Conservation (phyloP, 306 rosid species). For the Elaeagnus macrophylla region DNA sequence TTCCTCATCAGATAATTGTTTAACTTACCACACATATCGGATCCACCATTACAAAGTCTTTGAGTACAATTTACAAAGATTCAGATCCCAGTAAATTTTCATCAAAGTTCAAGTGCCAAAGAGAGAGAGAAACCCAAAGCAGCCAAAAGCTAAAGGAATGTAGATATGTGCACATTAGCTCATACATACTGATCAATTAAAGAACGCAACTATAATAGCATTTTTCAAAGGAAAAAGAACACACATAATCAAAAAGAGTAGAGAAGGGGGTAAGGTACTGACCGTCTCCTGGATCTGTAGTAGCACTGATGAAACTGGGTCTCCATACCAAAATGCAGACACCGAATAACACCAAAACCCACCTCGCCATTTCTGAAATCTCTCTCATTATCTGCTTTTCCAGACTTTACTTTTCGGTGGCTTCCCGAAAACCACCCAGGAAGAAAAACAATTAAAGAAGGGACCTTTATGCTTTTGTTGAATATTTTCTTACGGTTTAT, state of each 20-base stretch:
- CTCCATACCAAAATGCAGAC: conserved; percentile 53
- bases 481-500: conserved; percentile 9
- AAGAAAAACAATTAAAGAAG: conserved; percentile 16
- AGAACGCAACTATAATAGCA: not conserved
- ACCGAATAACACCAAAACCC: conserved; percentile 44
- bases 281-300: conserved; percentile 88
- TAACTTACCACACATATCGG: conserved; percentile 6
- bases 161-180: conserved; percentile 16
- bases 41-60: conserved; percentile 15
- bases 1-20: not conserved
- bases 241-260: not conserved
- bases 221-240: too few species aligned
- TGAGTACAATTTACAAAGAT: conserved; percentile 3
- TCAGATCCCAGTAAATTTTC: conserved; percentile 6
- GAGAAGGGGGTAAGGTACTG: conserved; percentile 26
- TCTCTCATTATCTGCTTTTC: conserved; percentile 18
- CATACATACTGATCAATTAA: conserved; percentile 12
- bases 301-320: conserved; percentile 42
- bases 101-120: conserved; percentile 9
- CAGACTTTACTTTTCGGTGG: conserved; percentile 8
- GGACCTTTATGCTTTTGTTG: not conserved
- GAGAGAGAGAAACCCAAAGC: conserved; percentile 7
- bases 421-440: conserved; percentile 25
- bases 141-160: conserved; percentile 5
- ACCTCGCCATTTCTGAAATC: conserved; percentile 45